Base-by-base conservation (phyloP, 2,329 filamentous ascomycete genomes). In the Colletotrichum costaricense region DNA sequence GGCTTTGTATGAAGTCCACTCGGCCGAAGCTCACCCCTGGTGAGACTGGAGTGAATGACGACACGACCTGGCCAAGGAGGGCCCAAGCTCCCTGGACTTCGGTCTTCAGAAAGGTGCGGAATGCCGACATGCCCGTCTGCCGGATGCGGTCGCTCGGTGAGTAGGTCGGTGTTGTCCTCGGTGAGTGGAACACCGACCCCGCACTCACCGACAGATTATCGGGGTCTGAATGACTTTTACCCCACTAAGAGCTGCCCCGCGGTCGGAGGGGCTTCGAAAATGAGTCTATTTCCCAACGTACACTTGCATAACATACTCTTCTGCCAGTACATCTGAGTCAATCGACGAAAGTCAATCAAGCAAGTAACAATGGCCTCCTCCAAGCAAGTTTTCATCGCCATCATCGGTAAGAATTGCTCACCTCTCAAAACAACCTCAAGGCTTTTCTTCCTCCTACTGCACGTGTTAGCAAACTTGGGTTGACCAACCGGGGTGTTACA, bases 341-440 rank as follows among this genome's bases (percentile, higher is more conserved):
- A 26, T 30, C 56, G 46, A 38, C 59, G 46, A 8, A 19, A 38
- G 28, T n/a, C 63, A 16, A 24, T 16, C 19, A 38, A 54, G 28
- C 11, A 58, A 54, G 24, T 19, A 11, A 77, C 63, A 77, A 88
- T 88, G 85, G 78, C 86, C 73, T 77, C 83, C 30, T 78, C 82
- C 12, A 87, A 86, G 74, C 86, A 87, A 73, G 84, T 90, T 54
- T 85, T 83, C 67, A 86, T 90, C 80, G 88, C 88, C 78, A 82
- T 90, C 46, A 88, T 89, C 75, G 86, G 86, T 87, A 83, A 58
- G 76, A 72, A 24, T 24, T 24, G 11, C 33, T 38, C 75, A 65
- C 30, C 46, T 33, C 42, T 49, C 2, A 7, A 55, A 16, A 52
- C 9, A 54, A 19, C 26, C 8, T 11, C 12, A 4, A 6, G 33